These are phyloP conservation scores for Domatiomyces catenatus DNA, from an alignment of 2,329 filamentous ascomycete species.

Conservation along the genomic window DNA sequence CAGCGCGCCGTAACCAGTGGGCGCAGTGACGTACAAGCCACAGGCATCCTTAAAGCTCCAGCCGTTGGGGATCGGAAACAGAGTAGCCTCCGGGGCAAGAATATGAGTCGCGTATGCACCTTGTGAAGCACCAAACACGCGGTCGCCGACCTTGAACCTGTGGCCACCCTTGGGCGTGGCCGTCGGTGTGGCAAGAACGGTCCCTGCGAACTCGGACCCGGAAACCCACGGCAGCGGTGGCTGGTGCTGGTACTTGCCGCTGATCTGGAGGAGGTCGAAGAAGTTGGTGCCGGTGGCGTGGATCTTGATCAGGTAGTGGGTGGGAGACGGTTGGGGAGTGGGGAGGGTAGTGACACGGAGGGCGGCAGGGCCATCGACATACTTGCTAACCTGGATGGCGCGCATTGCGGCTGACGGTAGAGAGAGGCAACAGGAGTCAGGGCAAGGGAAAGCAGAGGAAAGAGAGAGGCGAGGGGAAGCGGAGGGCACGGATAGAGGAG, in stretches of 20 bases:
- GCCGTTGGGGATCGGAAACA: conserved; percentile 60
- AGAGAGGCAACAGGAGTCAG: neutral
- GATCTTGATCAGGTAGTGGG: conserved; percentile 76
- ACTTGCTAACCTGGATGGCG: conserved; percentile 16
- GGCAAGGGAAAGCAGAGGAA: neutral
- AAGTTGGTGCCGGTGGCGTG: conserved; percentile 86
- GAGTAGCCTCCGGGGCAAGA: conserved; percentile 46
- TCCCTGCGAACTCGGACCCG: conserved; percentile 74
- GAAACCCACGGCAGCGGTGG: conserved; percentile 77
- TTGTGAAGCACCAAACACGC: conserved; percentile 74
- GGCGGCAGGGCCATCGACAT: conserved; percentile 54
- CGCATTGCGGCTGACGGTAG: conserved; percentile 8
- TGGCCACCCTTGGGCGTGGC: conserved; percentile 22
- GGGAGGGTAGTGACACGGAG: conserved; percentile 61
- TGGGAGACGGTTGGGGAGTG: conserved; percentile 52
- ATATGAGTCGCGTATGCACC: conserved; percentile 74
- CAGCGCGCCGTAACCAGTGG: conserved; percentile 73
- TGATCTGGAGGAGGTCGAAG: conserved; percentile 90
- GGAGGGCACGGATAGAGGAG: no score
- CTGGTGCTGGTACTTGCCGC: conserved; percentile 89
- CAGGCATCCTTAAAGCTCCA: conserved; percentile 79
- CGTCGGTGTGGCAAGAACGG: conserved; percentile 52
- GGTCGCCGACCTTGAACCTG: conserved; percentile 60
- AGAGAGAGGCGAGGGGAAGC: neutral
- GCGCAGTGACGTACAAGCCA: conserved; percentile 79